These are phyloP conservation scores for Aspergillus coremiiformis DNA, from an alignment of 495 filamentous ascomycete species.

Conservation along the genomic window DNA sequence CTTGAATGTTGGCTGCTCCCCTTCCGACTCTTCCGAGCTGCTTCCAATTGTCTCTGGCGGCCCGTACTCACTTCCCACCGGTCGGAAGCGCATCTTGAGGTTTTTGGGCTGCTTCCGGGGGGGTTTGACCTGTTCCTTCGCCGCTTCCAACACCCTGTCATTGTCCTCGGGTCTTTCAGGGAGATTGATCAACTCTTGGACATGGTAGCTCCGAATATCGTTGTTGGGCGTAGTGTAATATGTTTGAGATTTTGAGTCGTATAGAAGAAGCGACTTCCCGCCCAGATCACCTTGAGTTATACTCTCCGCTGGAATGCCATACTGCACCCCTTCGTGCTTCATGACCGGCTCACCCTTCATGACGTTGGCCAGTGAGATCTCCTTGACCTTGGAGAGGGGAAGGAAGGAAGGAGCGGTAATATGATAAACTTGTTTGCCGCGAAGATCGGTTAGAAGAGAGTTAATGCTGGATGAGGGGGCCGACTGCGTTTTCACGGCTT, in stretches of 20 bases:
- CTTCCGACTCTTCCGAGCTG: constrained; percentile 43
- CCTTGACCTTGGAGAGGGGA: constrained; percentile 37
- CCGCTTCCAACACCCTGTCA: constrained; percentile 26
- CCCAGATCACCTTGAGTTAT: constrained; percentile 26
- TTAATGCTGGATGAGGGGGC: constrained; percentile 29
- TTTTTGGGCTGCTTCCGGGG: constrained; percentile 49
- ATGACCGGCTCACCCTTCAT: constrained; percentile 38
- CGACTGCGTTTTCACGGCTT: constrained; percentile 27
- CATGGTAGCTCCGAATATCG: constrained; percentile 35
- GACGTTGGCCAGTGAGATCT: constrained; percentile 35
- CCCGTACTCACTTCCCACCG: constrained; percentile 42
- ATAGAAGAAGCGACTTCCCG: constrained; percentile 32
- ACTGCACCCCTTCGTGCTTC: constrained; percentile 32
- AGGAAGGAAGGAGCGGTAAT: constrained; percentile 38
- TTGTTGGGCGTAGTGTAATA: constrained; percentile 24
- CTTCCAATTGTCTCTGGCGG: constrained; percentile 43
- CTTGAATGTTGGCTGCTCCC: constrained; percentile 34
- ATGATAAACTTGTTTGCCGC: constrained; percentile 39
- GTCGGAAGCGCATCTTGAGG: constrained; percentile 53
- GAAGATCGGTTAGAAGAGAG: constrained; percentile 34
- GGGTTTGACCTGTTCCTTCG: constrained; percentile 34
- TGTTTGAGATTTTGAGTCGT: constrained; percentile 28
- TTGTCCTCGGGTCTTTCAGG: constrained; percentile 25
- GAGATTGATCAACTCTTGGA: constrained; percentile 39
- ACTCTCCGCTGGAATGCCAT: constrained; percentile 40